Evolutionary conservation across 1,284 basidiomycete species (phyloP), one percentile per base, ranked within the genome.

Genomic region (Grifola frondosa): DNA sequence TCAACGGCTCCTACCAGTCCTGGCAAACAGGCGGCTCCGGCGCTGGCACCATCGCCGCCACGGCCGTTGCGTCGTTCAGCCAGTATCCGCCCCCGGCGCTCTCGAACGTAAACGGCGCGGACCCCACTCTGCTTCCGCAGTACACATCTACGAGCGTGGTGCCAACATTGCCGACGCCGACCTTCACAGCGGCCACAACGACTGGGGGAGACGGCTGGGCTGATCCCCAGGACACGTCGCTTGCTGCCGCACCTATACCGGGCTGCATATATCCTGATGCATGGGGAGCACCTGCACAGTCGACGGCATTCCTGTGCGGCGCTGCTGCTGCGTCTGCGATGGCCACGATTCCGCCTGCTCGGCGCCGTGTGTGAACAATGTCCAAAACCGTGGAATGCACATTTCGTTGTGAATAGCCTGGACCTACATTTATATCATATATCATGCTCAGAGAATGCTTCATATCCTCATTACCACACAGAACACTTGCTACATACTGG

Each of bases 1-100:
- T 86, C 56, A 61, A 71, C 52, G 80, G 81, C 5, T 70, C 68
- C 2, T 82, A 80, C 68, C 59, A 75, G 56, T 46, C 78, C 5
- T 91, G 84, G 74, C 84, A 86, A 60, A 90, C 85, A 0, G 91
- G 91, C 37, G 88, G 86, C 12, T 62, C 73, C 20, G 84, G 81
- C 3, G 81, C 87, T 32, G 83, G 81, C 3, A 69, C 67, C 3
- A 77, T 86, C 43, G 59, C 70, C 4, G 63, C 81, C 5, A 62
- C 72, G 25, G 73, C 71, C 24, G 69, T 74, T 5, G 61, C 69
- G 4, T 60, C 59, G 3, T 81, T 78, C 60, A 59, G 64, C 5
- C 66, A 68, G 4, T 87, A 78, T 68, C 84, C 84, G 10, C 80
- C 81, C 13, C 60, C 73, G 4, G 62, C 67, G 17, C 69, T 85